A percentile compares a stretch with the other conserved stretches of the same genome.
Evolutionary conservation across 805 yeast species (phyloP).

Genomic region (Metschnikowia continentalis): DNA sequence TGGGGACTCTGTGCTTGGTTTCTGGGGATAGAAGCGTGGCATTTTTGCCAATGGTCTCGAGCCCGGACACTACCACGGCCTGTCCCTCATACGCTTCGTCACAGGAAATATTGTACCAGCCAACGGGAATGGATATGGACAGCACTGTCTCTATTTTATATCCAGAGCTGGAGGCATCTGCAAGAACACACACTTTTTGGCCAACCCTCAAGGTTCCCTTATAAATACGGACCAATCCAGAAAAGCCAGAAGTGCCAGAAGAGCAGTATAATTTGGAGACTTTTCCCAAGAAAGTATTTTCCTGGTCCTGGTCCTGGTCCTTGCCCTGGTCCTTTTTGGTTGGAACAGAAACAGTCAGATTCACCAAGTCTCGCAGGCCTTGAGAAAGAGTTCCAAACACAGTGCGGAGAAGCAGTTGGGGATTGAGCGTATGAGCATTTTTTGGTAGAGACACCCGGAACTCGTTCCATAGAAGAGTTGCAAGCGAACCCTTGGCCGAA

Average conservation of each 20-base stretch:
- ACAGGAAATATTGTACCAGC: constrained; percentile 61
- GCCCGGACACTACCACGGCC: constrained; percentile 64
- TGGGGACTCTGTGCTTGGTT: constrained; percentile 15
- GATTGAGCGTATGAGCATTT: constrained; percentile 46
- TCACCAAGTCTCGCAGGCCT: constrained; percentile 47
- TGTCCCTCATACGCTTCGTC: constrained; percentile 57
- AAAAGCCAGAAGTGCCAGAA: not conserved
- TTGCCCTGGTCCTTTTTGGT: constrained; percentile 7
- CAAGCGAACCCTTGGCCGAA: constrained; percentile 34
- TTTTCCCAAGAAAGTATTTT: constrained; percentile 17
- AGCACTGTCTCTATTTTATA: constrained; percentile 37
- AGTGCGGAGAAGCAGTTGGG: constrained; percentile 52
- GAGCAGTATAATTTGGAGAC: constrained; percentile 49
- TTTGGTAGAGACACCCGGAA: constrained; percentile 46
- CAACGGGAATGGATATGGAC: constrained; percentile 55
- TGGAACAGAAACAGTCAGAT: constrained; percentile 28
- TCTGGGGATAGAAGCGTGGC: constrained; percentile 46
- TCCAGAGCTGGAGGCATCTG: constrained; percentile 60
- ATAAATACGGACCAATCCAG: constrained; percentile 49
- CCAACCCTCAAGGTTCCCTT: constrained; percentile 56
- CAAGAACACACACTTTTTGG: constrained; percentile 49
- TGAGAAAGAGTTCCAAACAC: constrained; percentile 56
- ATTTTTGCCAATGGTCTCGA: constrained; percentile 51
- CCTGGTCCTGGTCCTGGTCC: no score
- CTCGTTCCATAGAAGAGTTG: constrained; percentile 41